Conservation (phyloP, 805 yeast species). For the Phaffomyces thermotolerans region DNA sequence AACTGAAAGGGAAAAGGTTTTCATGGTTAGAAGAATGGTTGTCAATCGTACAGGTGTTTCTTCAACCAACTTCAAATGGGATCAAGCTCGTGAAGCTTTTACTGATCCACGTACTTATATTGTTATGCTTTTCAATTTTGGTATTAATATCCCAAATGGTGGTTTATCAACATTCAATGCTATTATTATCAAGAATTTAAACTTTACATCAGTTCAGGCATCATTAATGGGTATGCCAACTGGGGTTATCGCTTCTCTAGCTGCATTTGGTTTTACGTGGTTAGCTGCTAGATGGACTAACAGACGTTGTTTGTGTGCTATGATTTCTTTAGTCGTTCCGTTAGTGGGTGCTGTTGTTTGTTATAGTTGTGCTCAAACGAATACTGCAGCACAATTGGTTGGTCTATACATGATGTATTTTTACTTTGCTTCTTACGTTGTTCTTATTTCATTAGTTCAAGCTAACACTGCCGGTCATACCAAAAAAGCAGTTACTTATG, state of each 20-base stretch:
- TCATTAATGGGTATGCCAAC: slow-evolving; percentile 24
- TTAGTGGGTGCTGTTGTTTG: slow-evolving; percentile 24
- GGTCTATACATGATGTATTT: slow-evolving; percentile 29
- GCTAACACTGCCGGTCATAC: slow-evolving; percentile 43
- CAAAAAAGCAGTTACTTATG: slow-evolving; percentile 32
- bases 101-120: slow-evolving; percentile 33
- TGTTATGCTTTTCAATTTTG: slow-evolving; percentile 25
- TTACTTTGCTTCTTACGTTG: slow-evolving; percentile 27
- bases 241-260: slow-evolving; percentile 26
- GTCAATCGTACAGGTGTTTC: slow-evolving; percentile 40
- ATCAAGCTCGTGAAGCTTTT: slow-evolving; percentile 38
- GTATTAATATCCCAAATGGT: slow-evolving; percentile 29
- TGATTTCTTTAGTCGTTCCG: slow-evolving; percentile 24
- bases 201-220: slow-evolving; percentile 20
- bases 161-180: slow-evolving; percentile 25
- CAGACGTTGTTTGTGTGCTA: slow-evolving; percentile 22
- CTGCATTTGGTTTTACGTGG: slow-evolving; percentile 27
- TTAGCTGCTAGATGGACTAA: slow-evolving; percentile 26
- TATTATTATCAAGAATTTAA: slow-evolving; percentile 20
- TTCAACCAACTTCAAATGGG: slow-evolving; percentile 29
- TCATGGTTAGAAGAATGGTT: slow-evolving; percentile 33
- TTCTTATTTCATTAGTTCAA: slow-evolving; percentile 26
- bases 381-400: slow-evolving; percentile 24
- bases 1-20: slow-evolving; percentile 35
- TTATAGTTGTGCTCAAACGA: slow-evolving; percentile 17